A percentile compares a stretch with the other conserved stretches of the same genome.
Conservation (phyloP, 2,329 filamentous ascomycete genomes). For the Sporothrix globosa region DNA sequence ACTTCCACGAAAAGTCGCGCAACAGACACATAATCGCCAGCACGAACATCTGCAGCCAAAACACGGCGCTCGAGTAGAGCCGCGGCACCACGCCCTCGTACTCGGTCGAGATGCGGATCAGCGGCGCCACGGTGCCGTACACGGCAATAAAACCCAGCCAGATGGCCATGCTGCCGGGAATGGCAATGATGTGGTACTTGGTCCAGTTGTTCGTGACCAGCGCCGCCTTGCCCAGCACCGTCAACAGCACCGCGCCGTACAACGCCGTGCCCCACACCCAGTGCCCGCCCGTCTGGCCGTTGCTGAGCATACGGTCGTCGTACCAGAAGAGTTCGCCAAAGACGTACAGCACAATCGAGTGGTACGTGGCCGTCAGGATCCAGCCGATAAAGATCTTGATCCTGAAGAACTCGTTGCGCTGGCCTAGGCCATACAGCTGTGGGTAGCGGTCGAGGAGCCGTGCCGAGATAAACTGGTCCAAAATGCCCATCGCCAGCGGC, state of each 20-base stretch:
- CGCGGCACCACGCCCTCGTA: constrained; percentile 82
- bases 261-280: constrained; percentile 98
- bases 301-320: constrained; percentile 73
- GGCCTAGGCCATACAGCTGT: constrained; percentile 90
- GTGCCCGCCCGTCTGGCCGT: constrained; percentile 84
- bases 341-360: constrained; percentile 91
- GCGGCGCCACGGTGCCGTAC: constrained; percentile 85
- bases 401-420: constrained; percentile 91
- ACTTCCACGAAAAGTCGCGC: constrained; percentile 95
- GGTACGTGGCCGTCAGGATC: constrained; percentile 93
- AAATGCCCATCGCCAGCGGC: constrained; percentile 90
- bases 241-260: constrained; percentile 91
- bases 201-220: constrained; percentile 98
- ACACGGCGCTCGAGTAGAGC: constrained; percentile 78
- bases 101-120: constrained; percentile 77
- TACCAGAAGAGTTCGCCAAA: constrained; percentile 80
- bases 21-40: constrained; percentile 80
- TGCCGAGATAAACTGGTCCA: constrained; percentile 96
- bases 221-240: constrained; percentile 91
- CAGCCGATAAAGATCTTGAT: constrained; percentile 90
- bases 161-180: constrained; percentile 87
- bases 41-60: constrained; percentile 87
- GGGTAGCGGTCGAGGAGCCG: constrained; percentile 92
- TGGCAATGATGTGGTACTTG: constrained; percentile 94
- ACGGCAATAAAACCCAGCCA: constrained; percentile 90